Evolutionary conservation across 345 rosid species (phyloP).

Genomic region (Schrenkiella parvula): DNA sequence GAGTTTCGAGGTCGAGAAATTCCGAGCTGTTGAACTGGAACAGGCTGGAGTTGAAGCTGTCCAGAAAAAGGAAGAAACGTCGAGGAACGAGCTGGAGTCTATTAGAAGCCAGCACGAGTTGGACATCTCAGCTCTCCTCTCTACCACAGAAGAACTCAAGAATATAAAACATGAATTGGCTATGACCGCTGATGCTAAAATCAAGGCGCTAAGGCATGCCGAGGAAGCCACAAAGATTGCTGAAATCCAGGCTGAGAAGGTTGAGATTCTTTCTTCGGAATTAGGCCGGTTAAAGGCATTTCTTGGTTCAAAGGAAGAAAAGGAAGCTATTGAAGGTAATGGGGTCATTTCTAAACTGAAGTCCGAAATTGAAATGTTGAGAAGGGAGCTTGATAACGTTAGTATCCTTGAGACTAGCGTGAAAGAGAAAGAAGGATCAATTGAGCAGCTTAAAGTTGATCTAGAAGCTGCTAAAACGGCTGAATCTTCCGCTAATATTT

Average conservation of each 20-base stretch:
- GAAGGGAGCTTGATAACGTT: slow-evolving; percentile 43
- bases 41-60: slow-evolving; percentile 79
- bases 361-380: slow-evolving; percentile 49
- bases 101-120: slow-evolving; percentile 77
- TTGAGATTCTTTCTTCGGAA: slow-evolving; percentile 68
- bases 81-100: slow-evolving; percentile 65
- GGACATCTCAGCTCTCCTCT: slow-evolving; percentile 75
- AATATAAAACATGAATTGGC: slow-evolving; percentile 63
- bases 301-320: slow-evolving; percentile 61
- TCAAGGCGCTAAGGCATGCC: slow-evolving; percentile 79
- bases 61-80: slow-evolving; percentile 67
- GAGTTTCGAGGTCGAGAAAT: slow-evolving; percentile 73
- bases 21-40: slow-evolving; percentile 83
- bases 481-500: slow-evolving; percentile 64
- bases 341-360: slow-evolving; percentile 45
- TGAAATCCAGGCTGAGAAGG: slow-evolving; percentile 77
- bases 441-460: slow-evolving; percentile 75
- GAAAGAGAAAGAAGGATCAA: slow-evolving; percentile 51
- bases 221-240: slow-evolving; percentile 92
- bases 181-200: slow-evolving; percentile 75
- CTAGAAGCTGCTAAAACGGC: slow-evolving; percentile 86
- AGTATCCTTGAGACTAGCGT: slow-evolving; percentile 43
- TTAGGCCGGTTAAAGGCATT: slow-evolving; percentile 52
- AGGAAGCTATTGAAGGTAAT: slow-evolving; percentile 48
- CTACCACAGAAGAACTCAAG: slow-evolving; percentile 71